Evolutionary conservation across 768 basidiomycete genomes (phyloP).

Genomic region (Naganishia onofrii): DNA sequence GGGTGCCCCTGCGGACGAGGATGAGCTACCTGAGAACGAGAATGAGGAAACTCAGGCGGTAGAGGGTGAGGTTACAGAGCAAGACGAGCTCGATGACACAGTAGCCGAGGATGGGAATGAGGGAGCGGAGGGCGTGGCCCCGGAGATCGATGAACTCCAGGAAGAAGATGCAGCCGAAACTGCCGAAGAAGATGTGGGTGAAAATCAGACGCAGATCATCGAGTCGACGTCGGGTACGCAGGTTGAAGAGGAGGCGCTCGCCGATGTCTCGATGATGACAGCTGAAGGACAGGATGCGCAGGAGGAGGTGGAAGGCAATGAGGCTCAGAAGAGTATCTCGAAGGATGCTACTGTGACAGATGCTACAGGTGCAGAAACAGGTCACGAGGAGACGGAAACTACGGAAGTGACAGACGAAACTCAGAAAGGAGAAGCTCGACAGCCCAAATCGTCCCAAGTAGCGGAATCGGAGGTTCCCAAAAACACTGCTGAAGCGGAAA

Average conservation of each 20-base stretch:
- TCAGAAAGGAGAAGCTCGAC: background rate
- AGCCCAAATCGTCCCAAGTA: background rate
- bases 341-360: background rate
- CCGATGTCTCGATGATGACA: constrained; percentile 23
- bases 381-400: constrained; percentile 8
- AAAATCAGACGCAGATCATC: constrained; percentile 43
- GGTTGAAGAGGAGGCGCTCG: constrained; percentile 26
- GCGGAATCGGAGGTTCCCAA: background rate
- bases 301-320: constrained; percentile 21
- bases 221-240: constrained; percentile 20
- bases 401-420: constrained; percentile 7
- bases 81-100: constrained; percentile 9
- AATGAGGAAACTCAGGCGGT: constrained; percentile 3
- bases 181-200: constrained; percentile 53
- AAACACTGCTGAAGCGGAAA: constrained; percentile 27
- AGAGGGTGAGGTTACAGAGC: background rate
- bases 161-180: constrained; percentile 18
- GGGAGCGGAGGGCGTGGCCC: background rate
- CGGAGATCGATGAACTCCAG: background rate
- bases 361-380: constrained; percentile 8
- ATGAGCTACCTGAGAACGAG: constrained; percentile 1
- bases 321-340: background rate
- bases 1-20: constrained; percentile 2
- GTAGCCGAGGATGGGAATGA: background rate
- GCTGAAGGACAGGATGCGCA: constrained; percentile 13